Percentiles rank a stretch among this genome's conserved stretches.
phyloP scores from a whole-genome alignment of 2,329 filamentous ascomycete genomes.

The Ophiostoma triangulosporum region DNA sequence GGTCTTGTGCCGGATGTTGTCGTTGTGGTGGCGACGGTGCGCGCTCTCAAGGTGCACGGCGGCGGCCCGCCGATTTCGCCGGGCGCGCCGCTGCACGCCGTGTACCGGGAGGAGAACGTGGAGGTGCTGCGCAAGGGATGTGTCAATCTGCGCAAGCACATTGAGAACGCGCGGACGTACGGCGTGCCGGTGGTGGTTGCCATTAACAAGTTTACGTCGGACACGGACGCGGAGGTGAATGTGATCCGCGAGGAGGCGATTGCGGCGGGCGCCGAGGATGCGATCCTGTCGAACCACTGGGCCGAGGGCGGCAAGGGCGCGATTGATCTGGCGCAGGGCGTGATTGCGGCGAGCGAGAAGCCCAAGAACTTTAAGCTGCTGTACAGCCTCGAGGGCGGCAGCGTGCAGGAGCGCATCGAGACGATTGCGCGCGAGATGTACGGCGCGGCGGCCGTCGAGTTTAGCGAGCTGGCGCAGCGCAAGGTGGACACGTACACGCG shows the following conservation, averaged over 20 bases:
- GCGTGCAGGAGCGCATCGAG: conserved; percentile 78
- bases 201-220: conserved; percentile 91
- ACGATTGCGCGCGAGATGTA: conserved; percentile 88
- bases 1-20: conserved; percentile 87
- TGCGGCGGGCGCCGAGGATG: conserved; percentile 83
- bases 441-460: conserved; percentile 76
- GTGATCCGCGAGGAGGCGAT: conserved; percentile 85
- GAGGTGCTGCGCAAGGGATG: conserved; percentile 83
- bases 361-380: conserved; percentile 79
- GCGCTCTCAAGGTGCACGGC: conserved; percentile 92
- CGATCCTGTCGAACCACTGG: conserved; percentile 92
- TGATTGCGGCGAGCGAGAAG: conserved; percentile 71
- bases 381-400: conserved; percentile 63
- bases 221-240: conserved; percentile 82
- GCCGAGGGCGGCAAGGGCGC: conserved; percentile 87
- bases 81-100: conserved; percentile 68
- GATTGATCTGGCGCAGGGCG: conserved; percentile 72
- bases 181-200: conserved; percentile 91
- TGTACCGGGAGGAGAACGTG: conserved; percentile 88
- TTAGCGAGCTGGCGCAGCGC: conserved; percentile 85
- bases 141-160: conserved; percentile 91
- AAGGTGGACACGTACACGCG: conserved; percentile 91
- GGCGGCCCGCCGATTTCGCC: conserved; percentile 88
- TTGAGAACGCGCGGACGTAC: conserved; percentile 75
- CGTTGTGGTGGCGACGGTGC: conserved; percentile 88